Evolutionary conservation across 768 basidiomycete species (phyloP).

Genomic region (Cantharellus cinnabarinus): DNA sequence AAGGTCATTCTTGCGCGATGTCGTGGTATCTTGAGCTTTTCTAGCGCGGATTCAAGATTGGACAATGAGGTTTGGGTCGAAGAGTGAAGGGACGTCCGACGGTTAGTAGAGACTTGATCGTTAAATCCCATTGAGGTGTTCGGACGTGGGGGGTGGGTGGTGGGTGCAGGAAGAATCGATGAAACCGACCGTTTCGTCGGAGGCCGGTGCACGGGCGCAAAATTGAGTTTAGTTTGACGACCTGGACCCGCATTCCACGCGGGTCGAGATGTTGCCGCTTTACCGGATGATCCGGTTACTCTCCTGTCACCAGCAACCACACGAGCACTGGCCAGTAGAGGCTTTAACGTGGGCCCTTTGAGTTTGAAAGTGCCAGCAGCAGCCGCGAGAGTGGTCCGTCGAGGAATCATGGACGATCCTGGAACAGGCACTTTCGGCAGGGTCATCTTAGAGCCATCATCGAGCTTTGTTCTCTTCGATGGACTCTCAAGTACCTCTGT

Average conservation of each 20-base stretch:
- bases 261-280: background rate
- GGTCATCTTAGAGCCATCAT: too few species aligned
- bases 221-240: background rate
- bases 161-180: background rate
- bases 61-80: conserved; percentile 27
- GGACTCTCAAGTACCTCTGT: background rate
- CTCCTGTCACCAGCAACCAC: background rate
- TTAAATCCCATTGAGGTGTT: background rate
- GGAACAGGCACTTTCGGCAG: background rate
- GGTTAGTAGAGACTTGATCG: background rate
- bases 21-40: conserved; percentile 46
- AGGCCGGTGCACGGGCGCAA: background rate
- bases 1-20: conserved; percentile 12
- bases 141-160: background rate
- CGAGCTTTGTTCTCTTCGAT: background rate
- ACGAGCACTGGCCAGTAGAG: background rate
- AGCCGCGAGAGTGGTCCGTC: background rate
- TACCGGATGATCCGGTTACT: background rate
- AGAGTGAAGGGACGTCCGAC: background rate
- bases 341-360: background rate
- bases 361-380: background rate
- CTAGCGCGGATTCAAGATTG: conserved; percentile 43
- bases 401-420: background rate
- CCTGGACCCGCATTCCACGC: background rate
- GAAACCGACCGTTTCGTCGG: background rate